Base-by-base conservation (phyloP, 352 stramenopile genomes). In the Phytophthora sojae region DNA sequence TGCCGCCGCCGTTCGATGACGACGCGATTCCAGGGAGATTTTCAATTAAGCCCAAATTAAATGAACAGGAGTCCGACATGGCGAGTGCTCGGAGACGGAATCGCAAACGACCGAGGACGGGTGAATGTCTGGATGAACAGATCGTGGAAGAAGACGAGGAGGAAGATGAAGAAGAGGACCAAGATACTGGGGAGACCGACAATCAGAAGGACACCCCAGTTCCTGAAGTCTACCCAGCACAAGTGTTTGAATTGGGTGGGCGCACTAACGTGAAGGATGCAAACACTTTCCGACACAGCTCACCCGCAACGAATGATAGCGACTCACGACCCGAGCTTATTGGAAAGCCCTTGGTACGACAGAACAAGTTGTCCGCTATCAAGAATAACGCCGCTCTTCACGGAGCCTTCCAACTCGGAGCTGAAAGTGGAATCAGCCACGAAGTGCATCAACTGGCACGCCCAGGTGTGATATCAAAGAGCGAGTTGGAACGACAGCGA, bases 1-100 rank as follows among this genome's bases (percentile, higher is more conserved):
- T 97, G 17, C 91, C 91, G 49, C 74, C 79, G 29, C 91, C 91
- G 21, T 97, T 97, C 26, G 85, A 93, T 6, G 70, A 80, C 23
- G 51, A 88, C 37, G 76, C 85, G 25, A 95, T 96, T 64, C 86
- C 76, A 26, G 89, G 89, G 9, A 59, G 70, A 23, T 96, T 95
- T 67, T 83, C 85, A 0, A 51, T 68, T 1, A 63, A 69, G 9
- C 69, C 66, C 61, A 15, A 42, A 42, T 6, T 11, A 42, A 42
- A 2, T 42, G 45, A 59, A 15, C 60, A 64, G 25, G 61, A 59
- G 7, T 32, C 14, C 21, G 17, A n/a, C 53, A 44, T 25, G 29
- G 35, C 5, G 30, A 14, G 57, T 30, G 17, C 1, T 19, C 45
- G 6, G 19, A 54, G 9, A 1, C 57, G 21, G 8, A 23, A 51